Evolutionary conservation across 2,329 filamentous ascomycete genomes (phyloP), one percentile per base, ranked within the genome.

Genomic region (Trichoderma polysporum): DNA sequence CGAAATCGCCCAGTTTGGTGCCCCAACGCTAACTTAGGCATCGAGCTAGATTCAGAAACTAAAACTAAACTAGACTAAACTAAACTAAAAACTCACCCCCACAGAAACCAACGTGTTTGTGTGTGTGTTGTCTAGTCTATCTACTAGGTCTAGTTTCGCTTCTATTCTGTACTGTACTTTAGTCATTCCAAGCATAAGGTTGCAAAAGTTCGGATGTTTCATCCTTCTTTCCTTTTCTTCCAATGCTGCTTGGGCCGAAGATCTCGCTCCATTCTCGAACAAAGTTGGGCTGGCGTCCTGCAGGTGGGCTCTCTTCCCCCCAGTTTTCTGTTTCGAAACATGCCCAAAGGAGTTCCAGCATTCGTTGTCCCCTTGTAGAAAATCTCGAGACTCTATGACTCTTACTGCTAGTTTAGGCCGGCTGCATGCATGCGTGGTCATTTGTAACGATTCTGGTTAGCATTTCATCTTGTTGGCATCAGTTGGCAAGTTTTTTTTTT

Each of bases 271-370:
- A 53, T 52, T 50, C 47, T 31, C 47, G 27, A 45, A 19, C 41
- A 9, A 19, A 22, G 33, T 39, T 56, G 33, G 53, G 33, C 50
- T 6, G 13, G 41, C n/a, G n/a, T 45, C 41, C 41, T 22, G 41
- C 41, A 45, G n/a, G 2, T 35, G 33, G 33, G 41, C n/a, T 37
- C 3, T 10, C 33, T 9, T 35, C 33, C 33, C n/a, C 41, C 41
- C 41, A 22, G 10, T 5, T 31, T 31, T 47, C 33, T 27, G 63
- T 66, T 59, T 66, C 41, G 52, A 57, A 66, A 50, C 63, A 66
- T 33, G 45, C 33, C 47, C 15, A 54, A 35, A 29, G n/a, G 22
- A n/a, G 33, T 33, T 37, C 45, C 27, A 33, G 53, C 54, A 35
- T 52, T 58, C 41, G 54, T 22, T 27, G 17, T 33, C 50, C 39